Conservation (phyloP, 139 green algal species). For the Pleodorina starrii region DNA sequence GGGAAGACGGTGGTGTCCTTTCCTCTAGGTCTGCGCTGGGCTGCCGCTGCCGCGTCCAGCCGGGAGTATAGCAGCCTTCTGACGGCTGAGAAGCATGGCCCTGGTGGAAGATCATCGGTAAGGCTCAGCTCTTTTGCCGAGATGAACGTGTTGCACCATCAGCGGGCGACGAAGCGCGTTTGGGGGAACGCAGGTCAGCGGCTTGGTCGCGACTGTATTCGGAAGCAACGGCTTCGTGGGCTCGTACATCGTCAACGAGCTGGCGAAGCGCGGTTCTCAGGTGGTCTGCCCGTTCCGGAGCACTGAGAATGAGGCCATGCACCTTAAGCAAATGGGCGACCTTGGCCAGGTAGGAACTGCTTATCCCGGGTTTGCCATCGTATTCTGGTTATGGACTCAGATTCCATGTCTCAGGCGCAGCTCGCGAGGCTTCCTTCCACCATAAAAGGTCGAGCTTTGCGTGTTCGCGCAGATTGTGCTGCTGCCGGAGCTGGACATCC, state of each 20-base stretch:
- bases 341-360: constrained; percentile 80
- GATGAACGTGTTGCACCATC: not conserved
- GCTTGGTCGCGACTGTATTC: constrained; percentile 95
- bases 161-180: not conserved
- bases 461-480: constrained; percentile 72
- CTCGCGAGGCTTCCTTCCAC: no score
- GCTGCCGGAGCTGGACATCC: constrained; percentile 77
- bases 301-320: constrained; percentile 86
- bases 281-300: constrained; percentile 92
- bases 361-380: no score
- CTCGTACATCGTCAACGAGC: constrained; percentile 91
- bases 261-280: constrained; percentile 84
- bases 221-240: constrained; percentile 95
- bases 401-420: no score
- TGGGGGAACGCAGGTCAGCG: constrained; percentile 74
- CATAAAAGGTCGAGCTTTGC: no score
- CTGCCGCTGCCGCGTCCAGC: not conserved
- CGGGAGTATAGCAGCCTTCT: constrained; percentile 25
- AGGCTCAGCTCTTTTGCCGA: not conserved
- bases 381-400: no score
- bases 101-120: constrained; percentile 81
- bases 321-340: constrained; percentile 97
- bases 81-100: constrained; percentile 49
- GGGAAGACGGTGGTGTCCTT: not conserved
- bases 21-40: constrained; percentile 22